These are phyloP conservation scores for Arabis hirsuta DNA, from an alignment of 345 rosid genomes.

Conservation along the genomic window DNA sequence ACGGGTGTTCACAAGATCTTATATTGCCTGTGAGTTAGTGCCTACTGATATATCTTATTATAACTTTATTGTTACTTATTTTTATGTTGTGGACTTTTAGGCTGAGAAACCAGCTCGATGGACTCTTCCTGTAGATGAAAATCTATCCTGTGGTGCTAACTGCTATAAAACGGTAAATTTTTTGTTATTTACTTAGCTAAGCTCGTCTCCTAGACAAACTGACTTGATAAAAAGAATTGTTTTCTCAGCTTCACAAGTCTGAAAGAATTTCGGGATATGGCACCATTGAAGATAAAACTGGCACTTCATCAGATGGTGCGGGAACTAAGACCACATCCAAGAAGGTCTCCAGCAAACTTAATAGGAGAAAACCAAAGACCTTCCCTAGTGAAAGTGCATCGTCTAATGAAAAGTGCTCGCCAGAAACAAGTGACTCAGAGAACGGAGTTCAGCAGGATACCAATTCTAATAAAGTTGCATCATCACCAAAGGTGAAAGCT, in stretches of 20 bases:
- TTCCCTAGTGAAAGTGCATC: constrained; percentile 93
- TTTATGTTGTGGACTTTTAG: constrained; percentile 44
- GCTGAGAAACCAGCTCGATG: constrained; percentile 82
- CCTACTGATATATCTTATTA: constrained; percentile 20
- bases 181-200: constrained; percentile 26
- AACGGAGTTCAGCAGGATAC: constrained; percentile 62
- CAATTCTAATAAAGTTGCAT: constrained; percentile 45
- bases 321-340: constrained; percentile 49
- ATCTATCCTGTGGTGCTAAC: constrained; percentile 72
- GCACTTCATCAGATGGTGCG: constrained; percentile 61
- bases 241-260: constrained; percentile 62
- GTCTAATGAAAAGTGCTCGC: constrained; percentile 73
- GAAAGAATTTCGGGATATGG: constrained; percentile 51
- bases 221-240: constrained; percentile 13
- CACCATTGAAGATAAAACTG: constrained; percentile 56
- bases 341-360: constrained; percentile 58
- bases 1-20: constrained; percentile 99
- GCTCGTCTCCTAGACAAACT: constrained; percentile 9
- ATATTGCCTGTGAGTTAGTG: constrained; percentile 80
- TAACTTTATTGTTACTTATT: constrained; percentile 25
- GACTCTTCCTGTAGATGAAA: constrained; percentile 67
- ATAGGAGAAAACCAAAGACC: constrained; percentile 59
- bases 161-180: constrained; percentile 73
- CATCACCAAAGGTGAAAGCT: constrained; percentile 67
- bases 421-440: constrained; percentile 93